phyloP scores from a whole-genome alignment of 2,329 filamentous ascomycete genomes.

The Fusarium sacchari region DNA sequence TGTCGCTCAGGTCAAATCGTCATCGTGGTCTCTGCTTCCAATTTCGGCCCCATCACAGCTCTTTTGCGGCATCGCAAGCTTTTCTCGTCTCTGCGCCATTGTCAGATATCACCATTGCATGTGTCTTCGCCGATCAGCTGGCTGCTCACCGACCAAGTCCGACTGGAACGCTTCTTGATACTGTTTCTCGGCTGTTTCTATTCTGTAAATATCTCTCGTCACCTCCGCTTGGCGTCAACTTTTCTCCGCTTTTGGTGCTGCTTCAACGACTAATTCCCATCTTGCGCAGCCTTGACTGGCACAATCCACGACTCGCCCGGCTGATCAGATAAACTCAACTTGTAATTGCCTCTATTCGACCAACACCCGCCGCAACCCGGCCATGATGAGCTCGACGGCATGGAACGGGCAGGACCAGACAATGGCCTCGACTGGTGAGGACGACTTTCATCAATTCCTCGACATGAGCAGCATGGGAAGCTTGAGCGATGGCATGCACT shows the following conservation, averaged over 20 bases:
- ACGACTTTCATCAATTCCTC: constrained; percentile 73
- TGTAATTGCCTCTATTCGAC: constrained; percentile 17
- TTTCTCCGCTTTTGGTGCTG: constrained; percentile 29
- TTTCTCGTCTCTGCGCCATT: constrained; percentile 16
- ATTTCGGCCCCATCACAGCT: neutral
- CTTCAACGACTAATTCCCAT: constrained; percentile 1
- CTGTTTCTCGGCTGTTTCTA: constrained; percentile 8
- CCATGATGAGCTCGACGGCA: constrained; percentile 62
- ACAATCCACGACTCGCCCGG: constrained; percentile 12
- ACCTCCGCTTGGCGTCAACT: neutral
- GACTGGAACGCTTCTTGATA: constrained; percentile 30
- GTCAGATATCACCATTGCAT: constrained; percentile 31
- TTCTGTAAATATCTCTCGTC: constrained; percentile 7
- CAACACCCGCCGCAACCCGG: constrained; percentile 29
- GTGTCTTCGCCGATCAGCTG: constrained; percentile 24
- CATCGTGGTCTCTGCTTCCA: constrained; percentile 2
- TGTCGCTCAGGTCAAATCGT: neutral
- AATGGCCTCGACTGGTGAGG: constrained; percentile 62
- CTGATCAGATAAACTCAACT: constrained; percentile 10
- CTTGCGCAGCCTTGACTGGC: constrained; percentile 15
- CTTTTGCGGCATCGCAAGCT: constrained; percentile 21
- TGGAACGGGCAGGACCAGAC: constrained; percentile 69
- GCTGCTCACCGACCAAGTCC: constrained; percentile 5
- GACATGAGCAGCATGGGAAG: constrained; percentile 67
- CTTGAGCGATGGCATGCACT: constrained; percentile 64